Evolutionary conservation across 192 early-diverging fungal genomes (phyloP).

Genomic region (Coemansia sp.): DNA sequence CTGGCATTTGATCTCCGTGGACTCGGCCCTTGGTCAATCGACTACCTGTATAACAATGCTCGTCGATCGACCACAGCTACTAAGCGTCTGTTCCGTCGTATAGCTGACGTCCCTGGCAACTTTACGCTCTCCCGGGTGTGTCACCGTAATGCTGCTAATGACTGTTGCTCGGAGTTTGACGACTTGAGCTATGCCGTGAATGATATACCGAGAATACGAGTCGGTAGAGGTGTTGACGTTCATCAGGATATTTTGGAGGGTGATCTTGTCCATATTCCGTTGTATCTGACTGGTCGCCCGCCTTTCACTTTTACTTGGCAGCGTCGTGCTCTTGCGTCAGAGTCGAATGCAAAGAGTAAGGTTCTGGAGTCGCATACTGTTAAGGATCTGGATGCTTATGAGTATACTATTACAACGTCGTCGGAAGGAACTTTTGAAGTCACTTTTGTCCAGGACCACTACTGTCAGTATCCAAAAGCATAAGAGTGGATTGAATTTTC

Average conservation of each 20-base stretch:
- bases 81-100: constrained; percentile 64
- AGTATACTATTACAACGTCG: constrained; percentile 58
- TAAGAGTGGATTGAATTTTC: background rate
- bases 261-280: constrained; percentile 56
- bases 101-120: constrained; percentile 59
- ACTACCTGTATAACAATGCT: constrained; percentile 53
- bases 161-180: constrained; percentile 60
- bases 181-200: constrained; percentile 56
- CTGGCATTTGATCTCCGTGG: constrained; percentile 67
- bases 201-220: constrained; percentile 61
- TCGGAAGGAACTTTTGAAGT: constrained; percentile 67
- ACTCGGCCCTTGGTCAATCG: constrained; percentile 63
- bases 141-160: constrained; percentile 54
- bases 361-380: constrained; percentile 59
- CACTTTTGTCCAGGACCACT: constrained; percentile 61
- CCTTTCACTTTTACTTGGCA: constrained; percentile 73
- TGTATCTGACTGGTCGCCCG: constrained; percentile 64
- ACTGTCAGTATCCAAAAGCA: constrained; percentile 64
- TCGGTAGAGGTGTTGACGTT: constrained; percentile 65
- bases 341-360: constrained; percentile 12
- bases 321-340: constrained; percentile 31
- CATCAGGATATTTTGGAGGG: constrained; percentile 67
- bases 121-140: constrained; percentile 61
- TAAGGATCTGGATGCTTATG: constrained; percentile 49
- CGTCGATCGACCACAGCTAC: constrained; percentile 19